Percentiles rank a stretch among this genome's conserved stretches.
Conservation (phyloP, 306 rosid species). For the Cucurbita pepo region DNA sequence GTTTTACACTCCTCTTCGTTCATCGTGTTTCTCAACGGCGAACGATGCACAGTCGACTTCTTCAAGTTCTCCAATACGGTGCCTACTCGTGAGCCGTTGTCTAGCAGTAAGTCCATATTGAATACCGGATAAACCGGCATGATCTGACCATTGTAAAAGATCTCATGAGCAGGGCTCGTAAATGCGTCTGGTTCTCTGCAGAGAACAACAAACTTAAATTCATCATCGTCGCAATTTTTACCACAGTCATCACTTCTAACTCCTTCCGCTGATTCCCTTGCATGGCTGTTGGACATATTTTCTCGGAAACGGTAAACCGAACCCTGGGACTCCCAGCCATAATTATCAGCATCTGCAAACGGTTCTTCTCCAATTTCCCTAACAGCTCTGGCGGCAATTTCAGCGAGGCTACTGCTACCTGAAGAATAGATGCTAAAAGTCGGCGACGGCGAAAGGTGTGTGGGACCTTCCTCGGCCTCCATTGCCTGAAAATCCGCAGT, state of each 20-base stretch:
- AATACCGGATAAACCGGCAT: conserved; percentile 48
- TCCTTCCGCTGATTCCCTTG: not conserved
- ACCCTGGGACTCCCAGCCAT: not conserved
- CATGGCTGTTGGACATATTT: not conserved
- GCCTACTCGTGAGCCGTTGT: not conserved
- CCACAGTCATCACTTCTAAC: not conserved
- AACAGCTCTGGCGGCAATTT: conserved; percentile 63
- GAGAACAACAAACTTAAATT: conserved; percentile 48
- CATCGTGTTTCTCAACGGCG: conserved; percentile 55
- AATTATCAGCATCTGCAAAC: conserved; percentile 10
- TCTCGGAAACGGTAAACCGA: not conserved
- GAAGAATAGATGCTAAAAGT: conserved; percentile 63
- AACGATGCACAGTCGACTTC: conserved; percentile 19
- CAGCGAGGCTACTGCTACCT: conserved; percentile 22
- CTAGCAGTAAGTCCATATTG: conserved; percentile 21
- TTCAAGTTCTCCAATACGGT: not conserved
- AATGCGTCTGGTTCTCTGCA: conserved; percentile 20
- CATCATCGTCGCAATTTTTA: conserved; percentile 6
- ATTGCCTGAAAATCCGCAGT: conserved; percentile 4
- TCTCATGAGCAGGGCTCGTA: conserved; percentile 64
- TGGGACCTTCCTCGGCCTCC: conserved; percentile 22
- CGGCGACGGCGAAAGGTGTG: conserved; percentile 31
- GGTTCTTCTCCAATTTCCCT: conserved; percentile 27
- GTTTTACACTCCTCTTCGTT: conserved; percentile 51
- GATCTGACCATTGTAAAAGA: conserved; percentile 75